Percentiles rank a stretch among this genome's conserved stretches.
phyloP scores from a whole-genome alignment of 495 filamentous ascomycete genomes.

The Glonium stellatum region DNA sequence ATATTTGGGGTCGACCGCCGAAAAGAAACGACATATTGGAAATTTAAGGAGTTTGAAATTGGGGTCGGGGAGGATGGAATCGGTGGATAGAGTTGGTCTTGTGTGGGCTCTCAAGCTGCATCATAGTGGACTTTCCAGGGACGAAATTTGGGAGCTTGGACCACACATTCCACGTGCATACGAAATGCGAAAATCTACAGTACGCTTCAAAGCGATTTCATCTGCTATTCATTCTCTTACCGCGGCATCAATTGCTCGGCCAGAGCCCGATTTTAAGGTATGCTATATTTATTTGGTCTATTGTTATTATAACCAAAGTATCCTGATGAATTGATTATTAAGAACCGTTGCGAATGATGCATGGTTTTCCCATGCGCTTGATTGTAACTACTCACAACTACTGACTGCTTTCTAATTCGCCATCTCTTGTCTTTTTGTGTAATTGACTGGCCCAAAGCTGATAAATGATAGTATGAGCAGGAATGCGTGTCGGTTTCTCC shows the following conservation, averaged over 20 bases:
- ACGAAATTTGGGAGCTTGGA: conserved; percentile 5
- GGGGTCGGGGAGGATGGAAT: neutral
- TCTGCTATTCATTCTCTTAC: neutral
- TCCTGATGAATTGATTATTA: conserved; percentile 17
- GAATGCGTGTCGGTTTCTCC: conserved; percentile 45
- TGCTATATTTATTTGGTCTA: neutral
- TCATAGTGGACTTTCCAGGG: neutral
- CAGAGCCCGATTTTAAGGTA: neutral
- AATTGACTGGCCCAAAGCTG: neutral
- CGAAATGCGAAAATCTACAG: neutral
- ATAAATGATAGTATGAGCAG: conserved; percentile 25
- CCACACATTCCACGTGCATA: neutral
- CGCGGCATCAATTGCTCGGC: neutral
- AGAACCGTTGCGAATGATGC: conserved; percentile 98
- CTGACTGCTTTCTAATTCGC: conserved; percentile 12
- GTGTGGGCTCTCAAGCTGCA: neutral
- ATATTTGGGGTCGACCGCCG: conserved; percentile 69
- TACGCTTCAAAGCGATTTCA: neutral
- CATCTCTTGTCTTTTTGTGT: conserved; percentile 8
- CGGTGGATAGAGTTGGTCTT: neutral
- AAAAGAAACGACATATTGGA: conserved; percentile 90
- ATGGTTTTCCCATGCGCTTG: conserved; percentile 43
- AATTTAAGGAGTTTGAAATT: neutral
- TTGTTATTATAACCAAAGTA: neutral
- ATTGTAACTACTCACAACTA: conserved; percentile 50